A percentile compares a stretch with the other conserved stretches of the same genome.
These are phyloP conservation scores for Saccharomycopsis sp. DNA, from an alignment of 805 yeast genomes.

Conservation along the genomic window DNA sequence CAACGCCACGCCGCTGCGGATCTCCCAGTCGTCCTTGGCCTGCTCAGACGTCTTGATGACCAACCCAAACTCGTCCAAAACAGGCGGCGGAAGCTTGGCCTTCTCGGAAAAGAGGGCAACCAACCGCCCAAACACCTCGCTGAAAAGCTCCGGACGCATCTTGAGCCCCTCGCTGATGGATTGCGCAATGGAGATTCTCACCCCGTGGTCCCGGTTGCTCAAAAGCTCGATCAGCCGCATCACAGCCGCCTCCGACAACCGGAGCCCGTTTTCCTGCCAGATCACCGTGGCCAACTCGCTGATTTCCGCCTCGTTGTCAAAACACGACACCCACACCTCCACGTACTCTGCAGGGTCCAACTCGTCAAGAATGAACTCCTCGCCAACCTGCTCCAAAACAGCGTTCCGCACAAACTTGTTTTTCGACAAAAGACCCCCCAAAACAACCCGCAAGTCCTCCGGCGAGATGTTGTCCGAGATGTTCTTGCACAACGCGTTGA, in stretches of 20 bases:
- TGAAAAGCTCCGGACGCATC: slow-evolving; percentile 28
- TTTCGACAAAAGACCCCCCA: slow-evolving; percentile 49
- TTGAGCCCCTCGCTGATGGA: slow-evolving; percentile 55
- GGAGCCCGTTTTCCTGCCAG: slow-evolving; percentile 72
- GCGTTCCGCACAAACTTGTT: slow-evolving; percentile 70
- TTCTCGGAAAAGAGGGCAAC: slow-evolving; percentile 51
- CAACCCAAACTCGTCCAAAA: slow-evolving; percentile 74
- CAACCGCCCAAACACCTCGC: slow-evolving; percentile 36
- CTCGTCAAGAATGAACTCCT: slow-evolving; percentile 64
- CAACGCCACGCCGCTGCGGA: slow-evolving; percentile 74
- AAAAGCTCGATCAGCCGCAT: slow-evolving; percentile 42
- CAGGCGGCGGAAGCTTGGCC: slow-evolving; percentile 69
- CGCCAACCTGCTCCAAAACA: slow-evolving; percentile 75
- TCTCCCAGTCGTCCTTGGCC: slow-evolving; percentile 76
- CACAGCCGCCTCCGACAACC: slow-evolving; percentile 40
- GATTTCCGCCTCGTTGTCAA: slow-evolving; percentile 60
- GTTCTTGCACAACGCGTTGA: slow-evolving; percentile 69
- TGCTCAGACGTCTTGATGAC: slow-evolving; percentile 53
- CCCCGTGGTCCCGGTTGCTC: slow-evolving; percentile 51
- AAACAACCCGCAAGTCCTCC: slow-evolving; percentile 51
- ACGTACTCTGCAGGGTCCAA: slow-evolving; percentile 38
- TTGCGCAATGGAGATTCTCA: slow-evolving; percentile 66
- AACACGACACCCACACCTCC: slow-evolving; percentile 73
- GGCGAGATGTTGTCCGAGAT: slow-evolving; percentile 55
- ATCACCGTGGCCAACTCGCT: slow-evolving; percentile 68